Evolutionary conservation across 2,329 filamentous ascomycete genomes (phyloP), one percentile per base, ranked within the genome.

Genomic region (Cladosporium sp.): DNA sequence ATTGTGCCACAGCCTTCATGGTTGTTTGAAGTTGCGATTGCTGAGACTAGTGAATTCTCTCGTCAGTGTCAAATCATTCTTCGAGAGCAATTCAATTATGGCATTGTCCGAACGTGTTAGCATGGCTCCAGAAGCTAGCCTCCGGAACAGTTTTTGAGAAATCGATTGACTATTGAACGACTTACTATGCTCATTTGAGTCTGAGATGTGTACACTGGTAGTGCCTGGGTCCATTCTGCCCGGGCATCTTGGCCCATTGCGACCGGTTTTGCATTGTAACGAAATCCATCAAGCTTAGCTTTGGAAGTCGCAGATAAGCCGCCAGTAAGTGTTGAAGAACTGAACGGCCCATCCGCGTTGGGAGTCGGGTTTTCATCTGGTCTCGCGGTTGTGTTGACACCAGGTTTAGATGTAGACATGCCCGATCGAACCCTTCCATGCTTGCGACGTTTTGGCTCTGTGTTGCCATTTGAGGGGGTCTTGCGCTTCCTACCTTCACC

Each of bases 401-500:
- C 48, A 24, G 36, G 30, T 19, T 58, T 58, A 11, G 47, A 44
- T 12, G 50, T 44, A 13, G 43, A n/a, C 47, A 56, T 50, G 18
- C 22, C 43, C 18, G 53, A 30, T 8, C 55, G 30, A 24, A 59
- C 29, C 34, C 38, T 54, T 18, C 51, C 51, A 17, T 48, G 54
- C n/a, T 51, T 54, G 22, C 47, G 51, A 12, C 56, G 55, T 44
- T 58, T 58, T 13, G 19, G 40, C 8, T 22, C 24, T 12, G 49
- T 37, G n/a, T 30, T 36, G 9, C 41, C 42, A 19, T 32, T 18
- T 4, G 39, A 19, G 20, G 43, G 22, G 8, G 44, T 47, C n/a
- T 51, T 30, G 4, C 55, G 51, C 41, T 58, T 60, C 44, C 53
- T 56, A 50, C 56, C 39, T 39, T 54, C 53, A 12, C 52, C 39